Conservation (phyloP, 176 grass and related monocot genomes). For the Paspalum vaginatum region DNA sequence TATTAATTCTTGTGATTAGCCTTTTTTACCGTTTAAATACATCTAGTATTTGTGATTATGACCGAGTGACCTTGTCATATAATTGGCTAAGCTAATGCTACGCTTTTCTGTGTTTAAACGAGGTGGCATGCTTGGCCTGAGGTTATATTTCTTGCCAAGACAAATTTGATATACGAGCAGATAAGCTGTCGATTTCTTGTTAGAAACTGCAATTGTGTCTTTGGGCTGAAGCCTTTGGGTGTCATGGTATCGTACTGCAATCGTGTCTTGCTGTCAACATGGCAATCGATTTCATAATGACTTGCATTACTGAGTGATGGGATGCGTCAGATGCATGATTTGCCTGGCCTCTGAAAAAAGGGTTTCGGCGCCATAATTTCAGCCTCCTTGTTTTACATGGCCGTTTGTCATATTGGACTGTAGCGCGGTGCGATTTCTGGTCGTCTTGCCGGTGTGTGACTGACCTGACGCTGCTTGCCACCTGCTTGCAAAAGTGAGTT, state of each 20-base stretch:
- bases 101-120: not conserved
- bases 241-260: too few relatives aligned
- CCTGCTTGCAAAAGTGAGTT: not conserved
- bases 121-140: not conserved
- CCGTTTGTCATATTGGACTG: not conserved
- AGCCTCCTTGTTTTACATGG: not conserved
- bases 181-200: not conserved
- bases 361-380: too few relatives aligned
- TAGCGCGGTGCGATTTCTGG: not conserved
- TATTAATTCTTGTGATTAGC: not conserved
- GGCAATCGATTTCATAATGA: too few relatives aligned
- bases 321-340: too few relatives aligned
- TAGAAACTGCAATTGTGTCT: not conserved
- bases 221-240: too few relatives aligned
- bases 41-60: not conserved
- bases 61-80: not conserved
- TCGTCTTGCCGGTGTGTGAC: too few relatives aligned
- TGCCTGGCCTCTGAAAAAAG: too few relatives aligned
- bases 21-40: not conserved
- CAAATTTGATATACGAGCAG: not conserved
- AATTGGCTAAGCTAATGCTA: not conserved
- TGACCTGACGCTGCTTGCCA: not conserved
- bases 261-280: too few relatives aligned
- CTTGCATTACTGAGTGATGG: too few relatives aligned
- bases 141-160: not conserved